Evolutionary conservation across 345 rosid species (phyloP), one percentile per base, ranked within the genome.

Genomic region (Raphanus raphanistrum): DNA sequence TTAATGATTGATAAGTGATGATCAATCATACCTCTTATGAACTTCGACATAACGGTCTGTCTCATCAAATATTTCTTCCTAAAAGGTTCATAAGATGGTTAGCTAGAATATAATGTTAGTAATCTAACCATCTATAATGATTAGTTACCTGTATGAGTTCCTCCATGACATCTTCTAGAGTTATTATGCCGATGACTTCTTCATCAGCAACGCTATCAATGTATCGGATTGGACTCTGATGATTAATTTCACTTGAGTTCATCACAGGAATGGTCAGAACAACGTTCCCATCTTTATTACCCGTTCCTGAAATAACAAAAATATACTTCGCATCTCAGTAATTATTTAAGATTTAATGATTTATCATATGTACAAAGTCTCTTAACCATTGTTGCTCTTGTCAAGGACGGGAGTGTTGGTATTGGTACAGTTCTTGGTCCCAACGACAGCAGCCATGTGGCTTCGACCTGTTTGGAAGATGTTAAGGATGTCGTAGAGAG

Each of bases 121-220:
- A 52, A 2, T 52, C 59, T 52, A 52, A n/a, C 16, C 9, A n/a
- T 52, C 21, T 16, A 52, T 52, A 52, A 52, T n/a, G 55, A 50
- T 52, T 41, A 13, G 33, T 8, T 35, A 91, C 97, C 85, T 88
- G 95, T 33, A 92, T 83, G 12, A 90, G 88, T 85, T 91, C 97
- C 76, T 93, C 97, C 82, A 93, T 91, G 2, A 89, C 97, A 86
- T 93, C 98, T 85, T 93, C 97, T 21, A 91, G 67, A n/a, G 98
- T 91, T 73, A 93, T 93, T 66, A 93, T 86, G 35, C 97, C 98
- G 11, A 86, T 13, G 32, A 89, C 86, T 79, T 86, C 81, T 50
- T 31, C 79, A 70, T 31, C 75, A 15, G 81, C 57, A 45, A 70
- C 74, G 25, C 77, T 76, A 38, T 87, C 85, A 38, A 63, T 43